Base-by-base conservation (phyloP, 2,329 filamentous ascomycete species). In the Macrophomina pseudophaseolina region DNA sequence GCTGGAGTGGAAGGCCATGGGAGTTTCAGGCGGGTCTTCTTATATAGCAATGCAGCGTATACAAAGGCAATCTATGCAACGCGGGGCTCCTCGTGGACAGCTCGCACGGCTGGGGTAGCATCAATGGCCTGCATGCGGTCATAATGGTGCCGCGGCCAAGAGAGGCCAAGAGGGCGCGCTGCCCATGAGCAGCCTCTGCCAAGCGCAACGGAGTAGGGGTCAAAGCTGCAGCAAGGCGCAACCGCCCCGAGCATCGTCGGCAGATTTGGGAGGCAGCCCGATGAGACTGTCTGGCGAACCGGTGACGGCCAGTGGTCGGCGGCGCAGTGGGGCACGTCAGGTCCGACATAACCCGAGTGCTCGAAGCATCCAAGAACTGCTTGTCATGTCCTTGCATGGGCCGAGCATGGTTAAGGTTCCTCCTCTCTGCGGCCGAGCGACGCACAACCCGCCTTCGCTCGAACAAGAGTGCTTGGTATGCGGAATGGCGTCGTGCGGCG, bases 101-200 rank as follows among this genome's bases (percentile, higher is more conserved):
- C 32, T n/a, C n/a, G 51, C 52, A 65, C 53, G 63, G 63, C 44
- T 58, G 52, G 63, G 52, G 63, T 65, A 56, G 52, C 8, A 58
- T 48, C 44, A 40, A 46, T 49, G 63, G 52, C 40, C 49, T 54
- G 52, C 63, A 51, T 58, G 18, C 52, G 30, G 53, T 58, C 58
- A 40, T 51, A 33, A 16, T 33, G 52, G 51, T 38, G 40, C 33
- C 51, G 44, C 38, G 32, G 64, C 64, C 64, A 66, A 66, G 64
- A 33, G 11, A 1, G 54, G 54, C 64, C 64, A 66, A 66, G 64
- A 49, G 3, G 64, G 9, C 64, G 18, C 46, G 64, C 54, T 60
- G 52, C 44, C 18, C 40, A 32, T 16, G 32, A 32, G n/a, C 42
- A 51, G 64, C 32, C 12, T 8, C 46, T 46, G 54, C 54, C 48